A percentile compares a stretch with the other conserved stretches of the same genome.
Conservation (phyloP, 495 filamentous ascomycete genomes). For the Bacidia rubella region DNA sequence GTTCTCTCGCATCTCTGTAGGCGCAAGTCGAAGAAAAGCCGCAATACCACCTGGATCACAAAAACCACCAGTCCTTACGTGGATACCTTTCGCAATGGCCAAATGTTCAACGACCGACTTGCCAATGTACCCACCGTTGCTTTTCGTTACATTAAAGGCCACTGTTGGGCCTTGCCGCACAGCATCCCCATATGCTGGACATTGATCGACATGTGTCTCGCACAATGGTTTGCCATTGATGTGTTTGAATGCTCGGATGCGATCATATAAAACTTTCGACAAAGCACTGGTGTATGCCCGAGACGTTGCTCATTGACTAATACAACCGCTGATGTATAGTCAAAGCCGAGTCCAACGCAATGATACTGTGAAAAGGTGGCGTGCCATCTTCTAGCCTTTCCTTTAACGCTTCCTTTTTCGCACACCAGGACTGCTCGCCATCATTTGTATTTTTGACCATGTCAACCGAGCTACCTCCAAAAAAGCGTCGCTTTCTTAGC, state of each 20-base stretch:
- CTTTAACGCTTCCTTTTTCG: constrained; percentile 51
- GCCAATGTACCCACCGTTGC: constrained; percentile 56
- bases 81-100: constrained; percentile 61
- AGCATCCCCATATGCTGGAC: constrained; percentile 26
- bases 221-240: constrained; percentile 54
- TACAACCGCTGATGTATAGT: constrained; percentile 55
- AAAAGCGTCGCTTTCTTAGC: constrained; percentile 43
- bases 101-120: constrained; percentile 77
- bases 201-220: constrained; percentile 42
- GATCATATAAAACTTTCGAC: constrained; percentile 41
- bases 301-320: constrained; percentile 52
- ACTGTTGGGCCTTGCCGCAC: constrained; percentile 61
- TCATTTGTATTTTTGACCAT: constrained; percentile 33
- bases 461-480: constrained; percentile 66
- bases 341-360: constrained; percentile 64
- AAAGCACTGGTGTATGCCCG: constrained; percentile 63
- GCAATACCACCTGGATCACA: constrained; percentile 88
- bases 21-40: constrained; percentile 47
- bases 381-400: constrained; percentile 83
- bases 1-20: constrained; percentile 67
- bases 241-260: constrained; percentile 48
- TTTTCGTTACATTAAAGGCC: constrained; percentile 67
- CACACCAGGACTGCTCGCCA: constrained; percentile 46
- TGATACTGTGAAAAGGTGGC: constrained; percentile 73
- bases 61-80: constrained; percentile 71